phyloP scores from a whole-genome alignment of 1,284 basidiomycete species.

The Pseudozyma sp. region DNA sequence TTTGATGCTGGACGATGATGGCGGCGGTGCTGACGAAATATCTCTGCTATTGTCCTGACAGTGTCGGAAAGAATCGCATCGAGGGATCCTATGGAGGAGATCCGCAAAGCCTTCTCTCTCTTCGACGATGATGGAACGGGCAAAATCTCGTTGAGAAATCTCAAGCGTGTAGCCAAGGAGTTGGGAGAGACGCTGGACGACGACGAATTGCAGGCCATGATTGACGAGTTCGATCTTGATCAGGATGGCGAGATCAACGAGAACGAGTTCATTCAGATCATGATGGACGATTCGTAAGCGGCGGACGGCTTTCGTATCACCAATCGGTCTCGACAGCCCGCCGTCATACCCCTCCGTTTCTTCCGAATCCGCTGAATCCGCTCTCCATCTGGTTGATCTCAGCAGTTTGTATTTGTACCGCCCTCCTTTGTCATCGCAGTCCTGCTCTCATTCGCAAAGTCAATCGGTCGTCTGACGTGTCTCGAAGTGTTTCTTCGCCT shows the following conservation, averaged over 20 bases:
- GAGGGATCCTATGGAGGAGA: slow-evolving; percentile 95
- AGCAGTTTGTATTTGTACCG: slow-evolving; percentile 9
- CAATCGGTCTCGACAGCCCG: no score
- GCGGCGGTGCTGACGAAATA: neutral
- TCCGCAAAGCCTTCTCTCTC: slow-evolving; percentile 91
- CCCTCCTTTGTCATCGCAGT: neutral
- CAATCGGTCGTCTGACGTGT: no score
- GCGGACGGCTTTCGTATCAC: neutral
- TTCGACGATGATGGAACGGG: slow-evolving; percentile 97
- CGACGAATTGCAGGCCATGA: slow-evolving; percentile 99
- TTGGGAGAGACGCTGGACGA: slow-evolving; percentile 95
- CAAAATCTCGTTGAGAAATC: slow-evolving; percentile 89
- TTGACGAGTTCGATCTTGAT: slow-evolving; percentile 99
- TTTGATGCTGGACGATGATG: neutral
- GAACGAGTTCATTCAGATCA: slow-evolving; percentile 92
- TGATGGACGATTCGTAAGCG: slow-evolving; percentile 82
- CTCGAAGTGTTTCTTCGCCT: no score
- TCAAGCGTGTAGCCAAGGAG: slow-evolving; percentile 94
- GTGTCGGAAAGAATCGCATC: slow-evolving; percentile 94
- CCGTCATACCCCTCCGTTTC: no score
- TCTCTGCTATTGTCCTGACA: slow-evolving; percentile 67
- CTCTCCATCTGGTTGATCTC: neutral
- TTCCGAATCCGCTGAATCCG: no score
- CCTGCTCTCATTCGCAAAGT: slow-evolving; percentile 1
- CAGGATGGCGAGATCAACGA: slow-evolving; percentile 97